Conservation (phyloP, 2,329 filamentous ascomycete genomes). For the Lasiodiplodia citricola region DNA sequence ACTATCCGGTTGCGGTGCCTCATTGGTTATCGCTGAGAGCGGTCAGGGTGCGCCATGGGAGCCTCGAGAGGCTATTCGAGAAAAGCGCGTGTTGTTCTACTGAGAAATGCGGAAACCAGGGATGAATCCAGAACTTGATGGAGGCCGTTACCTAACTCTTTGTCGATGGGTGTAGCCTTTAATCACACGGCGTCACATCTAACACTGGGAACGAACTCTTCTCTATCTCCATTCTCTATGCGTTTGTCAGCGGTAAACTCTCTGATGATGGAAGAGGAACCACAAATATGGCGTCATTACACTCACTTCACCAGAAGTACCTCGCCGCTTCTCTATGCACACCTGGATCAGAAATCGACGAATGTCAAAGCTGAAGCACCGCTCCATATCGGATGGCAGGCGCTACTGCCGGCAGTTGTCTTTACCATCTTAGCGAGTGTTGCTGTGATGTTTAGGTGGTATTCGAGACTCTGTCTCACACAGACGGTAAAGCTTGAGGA, state of each 20-base stretch:
- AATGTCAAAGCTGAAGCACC: neutral
- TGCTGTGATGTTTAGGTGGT: conserved; percentile 37
- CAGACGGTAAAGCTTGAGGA: conserved; percentile 35
- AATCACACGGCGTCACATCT: neutral
- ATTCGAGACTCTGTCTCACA: conserved; percentile 33
- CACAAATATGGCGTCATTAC: no score
- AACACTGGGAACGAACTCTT: neutral
- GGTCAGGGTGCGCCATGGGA: conserved; percentile 9
- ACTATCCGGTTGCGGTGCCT: neutral
- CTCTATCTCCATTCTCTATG: neutral
- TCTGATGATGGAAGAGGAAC: neutral
- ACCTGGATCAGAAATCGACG: neutral
- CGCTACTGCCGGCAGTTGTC: conserved; percentile 35
- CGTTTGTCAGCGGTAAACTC: neutral
- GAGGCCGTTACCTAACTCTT: neutral
- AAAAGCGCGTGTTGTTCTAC: neutral
- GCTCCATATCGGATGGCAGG: conserved; percentile 26
- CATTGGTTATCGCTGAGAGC: neutral
- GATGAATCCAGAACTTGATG: neutral
- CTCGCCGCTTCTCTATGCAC: conserved; percentile 20
- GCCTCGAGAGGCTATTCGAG: neutral
- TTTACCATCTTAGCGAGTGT: conserved; percentile 36
- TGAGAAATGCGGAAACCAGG: neutral
- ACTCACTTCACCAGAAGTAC: neutral
- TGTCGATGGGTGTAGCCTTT: neutral